Evolutionary conservation across 108 stramenopile genomes (phyloP).

Genomic region (Mediolabrus comicus): DNA sequence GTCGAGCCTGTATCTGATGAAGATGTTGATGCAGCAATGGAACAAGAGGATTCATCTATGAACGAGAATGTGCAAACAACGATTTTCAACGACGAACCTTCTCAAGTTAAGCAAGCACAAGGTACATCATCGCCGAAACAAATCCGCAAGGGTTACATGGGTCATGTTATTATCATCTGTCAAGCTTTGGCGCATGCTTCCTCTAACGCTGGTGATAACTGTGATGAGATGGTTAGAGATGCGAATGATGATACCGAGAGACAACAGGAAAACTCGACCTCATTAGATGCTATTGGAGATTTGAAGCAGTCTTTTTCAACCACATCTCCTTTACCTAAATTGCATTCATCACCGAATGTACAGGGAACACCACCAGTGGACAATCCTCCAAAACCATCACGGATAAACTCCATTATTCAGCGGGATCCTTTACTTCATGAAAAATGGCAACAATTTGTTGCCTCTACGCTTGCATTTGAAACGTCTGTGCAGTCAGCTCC

Average conservation of each 20-base stretch:
- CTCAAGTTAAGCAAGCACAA: neutral
- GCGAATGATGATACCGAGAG: neutral
- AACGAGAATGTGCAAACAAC: no score
- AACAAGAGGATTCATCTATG: constrained; percentile 26
- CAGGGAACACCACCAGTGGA: neutral
- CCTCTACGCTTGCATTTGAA: constrained; percentile 71
- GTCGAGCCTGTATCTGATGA: constrained; percentile 68
- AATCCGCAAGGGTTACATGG: constrained; percentile 90
- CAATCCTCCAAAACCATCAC: neutral
- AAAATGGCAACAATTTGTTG: constrained; percentile 75
- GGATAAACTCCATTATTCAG: constrained; percentile 16
- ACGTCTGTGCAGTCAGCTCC: constrained; percentile 83
- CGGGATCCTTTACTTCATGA: constrained; percentile 49
- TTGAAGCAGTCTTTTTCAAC: neutral
- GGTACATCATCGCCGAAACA: neutral
- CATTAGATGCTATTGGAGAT: no score
- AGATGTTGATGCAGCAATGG: constrained; percentile 68
- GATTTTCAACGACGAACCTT: neutral
- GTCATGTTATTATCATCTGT: constrained; percentile 94
- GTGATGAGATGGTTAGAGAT: constrained; percentile 23
- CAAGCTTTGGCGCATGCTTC: constrained; percentile 87
- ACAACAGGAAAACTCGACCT: neutral
- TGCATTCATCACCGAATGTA: constrained; percentile 7
- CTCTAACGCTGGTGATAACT: constrained; percentile 2
- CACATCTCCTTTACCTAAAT: neutral